Evolutionary conservation across 2,329 filamentous ascomycete species (phyloP), one percentile per base, ranked within the genome.

Genomic region (Beauveria asiatica): DNA sequence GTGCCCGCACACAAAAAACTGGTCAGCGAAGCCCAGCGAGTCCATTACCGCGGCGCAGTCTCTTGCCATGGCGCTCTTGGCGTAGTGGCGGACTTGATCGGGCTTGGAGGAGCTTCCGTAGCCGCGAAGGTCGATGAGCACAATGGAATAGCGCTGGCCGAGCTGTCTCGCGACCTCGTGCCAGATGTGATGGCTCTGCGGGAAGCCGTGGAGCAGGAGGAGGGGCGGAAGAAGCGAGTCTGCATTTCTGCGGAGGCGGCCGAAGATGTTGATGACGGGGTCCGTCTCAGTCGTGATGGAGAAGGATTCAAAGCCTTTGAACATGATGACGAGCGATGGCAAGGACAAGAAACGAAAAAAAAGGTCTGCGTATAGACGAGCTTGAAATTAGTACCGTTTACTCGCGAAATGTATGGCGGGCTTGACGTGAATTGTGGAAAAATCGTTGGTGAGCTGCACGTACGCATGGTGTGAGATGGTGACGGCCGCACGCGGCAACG

Each of bases 121-220:
- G 37, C 80, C 80, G 19, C 80, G 77, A 9, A 83, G 71, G 64
- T 82, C 80, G 2, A 79, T 67, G 3, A 76, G 66, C 3, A 83
- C 65, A 4, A 82, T 63, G 0, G 71, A 76, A 70, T 75, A 82
- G 2, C 64, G 64, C 13, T 67, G 64, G 0, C 68, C 64, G 1
- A 83, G 72, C 23, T 69, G 66, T 1, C 74, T 73, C 0, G 74
- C 71, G 1, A 82, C 68, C 6, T 68, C 67, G 66, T 82, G 78
- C 80, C 80, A 83, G 19, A 82, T 81, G 62, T 78, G 76, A 19
- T 74, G 72, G 5, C 73, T 81, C 65, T 83, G 79, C 0, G 80
- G 80, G 63, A 78, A 83, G 41, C 80, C 80, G 58, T 82, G 80
- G 7, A 82, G 68, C 8, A 82, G 70, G 6, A 82, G 73, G 7